Base-by-base conservation (phyloP, 768 basidiomycete species). In the Termitomyces sp. region DNA sequence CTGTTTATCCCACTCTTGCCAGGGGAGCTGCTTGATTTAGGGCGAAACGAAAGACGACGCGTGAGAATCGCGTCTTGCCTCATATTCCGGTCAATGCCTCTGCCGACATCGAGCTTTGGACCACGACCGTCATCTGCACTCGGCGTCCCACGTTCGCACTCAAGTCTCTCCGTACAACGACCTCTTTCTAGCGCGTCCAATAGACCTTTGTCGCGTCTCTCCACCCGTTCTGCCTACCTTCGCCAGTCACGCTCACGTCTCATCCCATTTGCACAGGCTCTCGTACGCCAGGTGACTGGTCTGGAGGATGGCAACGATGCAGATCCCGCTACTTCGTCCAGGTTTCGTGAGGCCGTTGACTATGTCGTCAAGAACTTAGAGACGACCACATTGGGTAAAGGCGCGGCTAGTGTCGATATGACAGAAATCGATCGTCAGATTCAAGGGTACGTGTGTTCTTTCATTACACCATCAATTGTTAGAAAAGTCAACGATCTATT, bases 311-410 rank as follows among this genome's bases (percentile, higher is more conserved):
- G 75, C 5, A 40, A 3, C 24, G 72, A 73, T 16, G 65, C 56
- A 16, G 77, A 81, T 49, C 65, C 63, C 6, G 71, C 73, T 35
- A 30, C 32, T 22, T 41, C 52, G 7, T 70, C 72, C 13, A 62
- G 76, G 10, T 79, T 81, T 62, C 77, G 75, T 26, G 72, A 73
- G 22, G 72, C 75, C 0, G 76, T 84, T 20, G 86, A 87, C 48
- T 79, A 80, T 64, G 83, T 79, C 0, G 74, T 81, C 51, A 87
- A 79, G 66, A 80, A 74, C 59, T 56, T 89, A 50, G 89, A 90
- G 57, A 71, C 76, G 49, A 78, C 79, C 1, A 78, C 78, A 1
- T 65, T 76, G 56, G 75, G 68, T 36, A 87, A 88, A 63, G 84
- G 79, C 8, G 78, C 82, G 3, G 76, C 76, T 3, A 80, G 82